Evolutionary conservation across 768 basidiomycete species (phyloP), one percentile per base, ranked within the genome.

Genomic region (Leccinellum albellum): DNA sequence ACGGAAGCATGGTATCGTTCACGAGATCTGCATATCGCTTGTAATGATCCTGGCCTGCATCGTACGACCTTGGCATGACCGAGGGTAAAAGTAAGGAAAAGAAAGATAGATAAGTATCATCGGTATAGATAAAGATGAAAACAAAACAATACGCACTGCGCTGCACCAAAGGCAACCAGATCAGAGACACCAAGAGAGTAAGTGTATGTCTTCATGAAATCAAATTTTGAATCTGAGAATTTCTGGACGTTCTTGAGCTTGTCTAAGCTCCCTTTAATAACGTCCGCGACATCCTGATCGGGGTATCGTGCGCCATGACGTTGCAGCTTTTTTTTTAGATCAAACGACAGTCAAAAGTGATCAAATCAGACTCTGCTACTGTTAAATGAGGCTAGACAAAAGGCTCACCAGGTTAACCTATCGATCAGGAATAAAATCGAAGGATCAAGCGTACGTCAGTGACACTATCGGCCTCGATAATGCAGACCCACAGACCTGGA

Each of bases 241-340:
- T 68, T 59, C 0, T 69, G 65, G 8, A 76, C 85, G 0, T 73
- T 63, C 58, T 83, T 68, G 0, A 92, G 73, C 63, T 85, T 87
- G 7, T 66, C 57, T 12, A 94, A 63, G 0, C 84, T 80, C 8
- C 67, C 63, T 14, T 66, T 53, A 9, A 86, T 87, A 23, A 63
- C 57, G 8, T 62, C 58, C 1, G 72, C 69, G 10, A 79, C 75
- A 2, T 75, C 74, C 2, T 71, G 64, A 0, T 86, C 88, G 0
- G 91, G 91, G 64, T 77, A 90, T 28, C 91, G 82, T 0, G 88
- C 85, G 3, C 89, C 89, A 64, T 94, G 89, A 3, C 91, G 77
- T 70, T 90, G 86, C 3, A 92, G 71, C 88, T 90, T 10, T 42
- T 20, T 42, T 42, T 20, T 20, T 9, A 2, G 4, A 10, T 17